These are phyloP conservation scores for Agapanthus africanus DNA, from an alignment of 106 monocot species.

Conservation along the genomic window DNA sequence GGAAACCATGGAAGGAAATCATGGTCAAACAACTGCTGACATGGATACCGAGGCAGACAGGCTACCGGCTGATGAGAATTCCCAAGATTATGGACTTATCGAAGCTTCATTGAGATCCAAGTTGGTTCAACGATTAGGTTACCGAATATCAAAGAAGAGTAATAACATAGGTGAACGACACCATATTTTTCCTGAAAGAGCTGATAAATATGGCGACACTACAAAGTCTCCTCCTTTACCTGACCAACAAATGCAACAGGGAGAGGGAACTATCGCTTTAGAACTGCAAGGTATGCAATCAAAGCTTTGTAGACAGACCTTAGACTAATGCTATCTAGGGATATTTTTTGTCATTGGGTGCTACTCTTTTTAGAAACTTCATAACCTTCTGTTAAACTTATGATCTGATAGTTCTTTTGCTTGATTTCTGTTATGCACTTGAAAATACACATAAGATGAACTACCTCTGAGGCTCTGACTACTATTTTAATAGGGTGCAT, in stretches of 20 bases:
- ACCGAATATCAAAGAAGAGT: slow-evolving; percentile 25
- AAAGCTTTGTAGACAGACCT: neutral
- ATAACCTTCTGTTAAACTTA: neutral
- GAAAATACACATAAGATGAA: no score
- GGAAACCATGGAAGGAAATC: slow-evolving; percentile 9
- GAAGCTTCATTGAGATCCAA: slow-evolving; percentile 88
- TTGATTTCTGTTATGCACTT: no score
- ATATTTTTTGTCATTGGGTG: neutral
- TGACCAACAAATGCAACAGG: slow-evolving; percentile 15
- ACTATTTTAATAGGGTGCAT: no score
- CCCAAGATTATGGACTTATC: slow-evolving; percentile 63
- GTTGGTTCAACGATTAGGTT: slow-evolving; percentile 48
- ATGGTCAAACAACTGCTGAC: slow-evolving; percentile 10
- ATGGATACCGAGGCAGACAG: slow-evolving; percentile 22
- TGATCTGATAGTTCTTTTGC: neutral
- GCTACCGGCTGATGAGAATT: slow-evolving; percentile 13
- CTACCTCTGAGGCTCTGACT: no score
- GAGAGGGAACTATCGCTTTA: slow-evolving; percentile 10
- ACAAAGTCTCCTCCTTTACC: slow-evolving; percentile 10
- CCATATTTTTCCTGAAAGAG: slow-evolving; percentile 9
- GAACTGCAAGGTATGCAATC: slow-evolving; percentile 21
- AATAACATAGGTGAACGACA: slow-evolving; percentile 17
- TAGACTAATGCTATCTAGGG: neutral
- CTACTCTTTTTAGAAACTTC: neutral
- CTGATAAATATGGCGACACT: slow-evolving; percentile 5